Evolutionary conservation across 495 filamentous ascomycete genomes (phyloP).

Genomic region (Penicillium longicatenatum): DNA sequence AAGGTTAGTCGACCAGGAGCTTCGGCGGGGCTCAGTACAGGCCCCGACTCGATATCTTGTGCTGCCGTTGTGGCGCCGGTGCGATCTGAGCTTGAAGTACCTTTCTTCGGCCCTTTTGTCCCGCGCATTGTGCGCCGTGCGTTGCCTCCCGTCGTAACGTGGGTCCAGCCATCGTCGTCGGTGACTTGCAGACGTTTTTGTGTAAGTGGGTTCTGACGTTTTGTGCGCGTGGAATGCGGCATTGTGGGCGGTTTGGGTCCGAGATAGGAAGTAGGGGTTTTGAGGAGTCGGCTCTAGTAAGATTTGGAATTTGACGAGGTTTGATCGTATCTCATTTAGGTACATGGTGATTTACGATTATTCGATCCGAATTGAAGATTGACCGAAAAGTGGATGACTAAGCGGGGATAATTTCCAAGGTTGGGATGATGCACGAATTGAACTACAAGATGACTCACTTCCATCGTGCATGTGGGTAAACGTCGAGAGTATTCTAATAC

Average conservation of each 20-base stretch:
- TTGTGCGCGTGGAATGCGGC: slow-evolving; percentile 49
- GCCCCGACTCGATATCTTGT: slow-evolving; percentile 2
- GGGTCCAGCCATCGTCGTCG: slow-evolving; percentile 58
- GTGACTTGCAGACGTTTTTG: slow-evolving; percentile 51
- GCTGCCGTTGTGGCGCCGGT: background rate
- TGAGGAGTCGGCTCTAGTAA: background rate
- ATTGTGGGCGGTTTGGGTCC: slow-evolving; percentile 23
- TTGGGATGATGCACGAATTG: too few relatives aligned
- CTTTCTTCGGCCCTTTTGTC: background rate
- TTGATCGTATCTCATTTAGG: background rate
- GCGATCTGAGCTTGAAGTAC: background rate
- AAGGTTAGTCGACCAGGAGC: slow-evolving; percentile 39
- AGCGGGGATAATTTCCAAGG: too few relatives aligned
- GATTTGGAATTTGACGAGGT: background rate
- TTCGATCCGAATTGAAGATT: too few relatives aligned
- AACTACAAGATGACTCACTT: too few relatives aligned
- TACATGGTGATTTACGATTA: background rate
- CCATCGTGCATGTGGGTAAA: too few relatives aligned
- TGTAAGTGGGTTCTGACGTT: slow-evolving; percentile 23
- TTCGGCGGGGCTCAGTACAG: slow-evolving; percentile 30
- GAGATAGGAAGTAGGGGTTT: background rate
- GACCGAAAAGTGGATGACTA: too few relatives aligned
- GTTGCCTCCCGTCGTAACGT: slow-evolving; percentile 44
- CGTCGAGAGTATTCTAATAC: too few relatives aligned
- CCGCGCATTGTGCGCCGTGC: slow-evolving; percentile 23